Conservation (phyloP, 257 asterid species). For the Paraleonurus japonicus region DNA sequence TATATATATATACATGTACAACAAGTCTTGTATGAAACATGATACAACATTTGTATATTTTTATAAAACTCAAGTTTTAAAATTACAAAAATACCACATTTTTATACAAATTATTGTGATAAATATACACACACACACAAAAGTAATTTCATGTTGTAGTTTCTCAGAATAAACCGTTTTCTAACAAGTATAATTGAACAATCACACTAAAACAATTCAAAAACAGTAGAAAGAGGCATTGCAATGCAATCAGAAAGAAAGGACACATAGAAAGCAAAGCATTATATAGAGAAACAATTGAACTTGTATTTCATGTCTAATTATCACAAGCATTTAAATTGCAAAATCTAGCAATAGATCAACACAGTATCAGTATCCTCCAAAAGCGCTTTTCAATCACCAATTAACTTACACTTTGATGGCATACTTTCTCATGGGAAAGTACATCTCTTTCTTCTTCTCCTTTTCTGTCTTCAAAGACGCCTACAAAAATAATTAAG, state of each 20-base stretch:
- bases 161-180: no score
- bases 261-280: background rate
- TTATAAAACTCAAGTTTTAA: no score
- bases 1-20: no score
- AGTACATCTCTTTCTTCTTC: slow-evolving; percentile 76
- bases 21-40: no score
- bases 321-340: background rate
- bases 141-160: no score
- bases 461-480: slow-evolving; percentile 66
- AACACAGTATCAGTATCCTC: slow-evolving; percentile 3
- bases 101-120: no score
- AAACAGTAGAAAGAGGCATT: background rate
- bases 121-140: no score
- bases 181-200: background rate
- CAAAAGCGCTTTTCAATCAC: background rate
- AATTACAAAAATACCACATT: no score
- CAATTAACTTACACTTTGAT: slow-evolving; percentile 46
- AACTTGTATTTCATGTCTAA: background rate
- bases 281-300: background rate
- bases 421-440: slow-evolving; percentile 73
- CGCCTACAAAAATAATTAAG: slow-evolving; percentile 35
- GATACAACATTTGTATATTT: no score
- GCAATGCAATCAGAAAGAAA: background rate
- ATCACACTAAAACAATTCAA: background rate
- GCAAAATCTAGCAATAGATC: background rate